Conservation (phyloP, 805 yeast species). For the Candida palmyrensis region DNA sequence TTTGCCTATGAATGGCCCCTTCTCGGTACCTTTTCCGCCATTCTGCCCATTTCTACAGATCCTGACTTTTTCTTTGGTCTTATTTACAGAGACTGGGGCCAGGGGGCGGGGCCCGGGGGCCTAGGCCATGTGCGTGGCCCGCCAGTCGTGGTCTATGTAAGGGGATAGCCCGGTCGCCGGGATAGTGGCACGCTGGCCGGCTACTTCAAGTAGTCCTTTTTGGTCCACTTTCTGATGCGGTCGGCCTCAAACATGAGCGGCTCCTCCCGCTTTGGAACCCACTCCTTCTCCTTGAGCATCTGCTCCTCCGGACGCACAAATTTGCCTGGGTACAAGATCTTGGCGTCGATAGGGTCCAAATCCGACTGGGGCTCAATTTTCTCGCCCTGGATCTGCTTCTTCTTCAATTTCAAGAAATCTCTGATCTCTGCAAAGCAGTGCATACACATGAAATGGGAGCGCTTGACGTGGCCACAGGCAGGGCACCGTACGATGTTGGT, state of each 20-base stretch:
- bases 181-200: not conserved
- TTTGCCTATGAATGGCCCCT: too few species aligned
- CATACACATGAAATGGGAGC: constrained; percentile 90
- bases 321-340: constrained; percentile 72
- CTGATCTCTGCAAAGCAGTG: constrained; percentile 82
- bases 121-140: too few species aligned
- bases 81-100: too few species aligned
- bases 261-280: constrained; percentile 40
- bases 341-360: constrained; percentile 57
- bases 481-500: constrained; percentile 86
- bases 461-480: constrained; percentile 87
- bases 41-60: too few species aligned
- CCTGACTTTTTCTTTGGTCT: too few species aligned
- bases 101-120: too few species aligned
- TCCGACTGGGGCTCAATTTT: constrained; percentile 33
- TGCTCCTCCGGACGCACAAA: constrained; percentile 31
- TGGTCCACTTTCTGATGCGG: constrained; percentile 17
- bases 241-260: constrained; percentile 29
- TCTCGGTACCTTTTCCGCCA: too few species aligned
- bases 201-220: constrained; percentile 7
- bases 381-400: constrained; percentile 15
- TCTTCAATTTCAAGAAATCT: constrained; percentile 59
- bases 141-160: too few species aligned
- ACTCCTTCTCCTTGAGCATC: constrained; percentile 34
- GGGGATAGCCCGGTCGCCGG: too few species aligned